phyloP scores from a whole-genome alignment of 805 yeast genomes.

The Diddensiella transvaalensis region DNA sequence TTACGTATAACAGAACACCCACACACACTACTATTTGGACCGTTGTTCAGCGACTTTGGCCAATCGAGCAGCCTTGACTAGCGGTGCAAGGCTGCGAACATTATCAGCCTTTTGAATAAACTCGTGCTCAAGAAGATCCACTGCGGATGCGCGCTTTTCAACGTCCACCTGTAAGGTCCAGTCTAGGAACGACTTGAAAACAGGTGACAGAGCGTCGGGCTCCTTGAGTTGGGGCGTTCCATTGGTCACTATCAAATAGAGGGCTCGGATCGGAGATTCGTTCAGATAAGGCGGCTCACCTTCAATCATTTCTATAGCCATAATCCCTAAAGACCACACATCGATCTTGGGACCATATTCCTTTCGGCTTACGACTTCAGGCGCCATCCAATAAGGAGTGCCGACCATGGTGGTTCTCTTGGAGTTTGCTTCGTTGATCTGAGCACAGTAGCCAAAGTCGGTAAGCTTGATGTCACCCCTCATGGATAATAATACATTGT shows the following conservation, averaged over 20 bases:
- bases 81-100: constrained; percentile 33
- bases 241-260: constrained; percentile 71
- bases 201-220: constrained; percentile 67
- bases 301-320: constrained; percentile 86
- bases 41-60: constrained; percentile 23
- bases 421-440: constrained; percentile 65
- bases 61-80: constrained; percentile 32
- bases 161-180: constrained; percentile 95
- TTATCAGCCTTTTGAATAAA: constrained; percentile 39
- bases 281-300: constrained; percentile 82
- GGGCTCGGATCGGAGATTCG: constrained; percentile 74
- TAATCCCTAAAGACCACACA: constrained; percentile 79
- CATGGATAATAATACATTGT: constrained; percentile 80
- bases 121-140: constrained; percentile 74
- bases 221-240: constrained; percentile 73
- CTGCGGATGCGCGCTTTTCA: constrained; percentile 83
- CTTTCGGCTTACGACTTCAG: constrained; percentile 76
- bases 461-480: constrained; percentile 88
- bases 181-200: constrained; percentile 79
- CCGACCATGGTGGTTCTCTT: constrained; percentile 86
- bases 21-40: not conserved
- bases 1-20: no score
- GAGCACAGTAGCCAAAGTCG: constrained; percentile 87
- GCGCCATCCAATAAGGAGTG: constrained; percentile 90
- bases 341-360: constrained; percentile 81